These are phyloP conservation scores for Micractinium sp. DNA, from an alignment of 139 green algal species.

Conservation along the genomic window DNA sequence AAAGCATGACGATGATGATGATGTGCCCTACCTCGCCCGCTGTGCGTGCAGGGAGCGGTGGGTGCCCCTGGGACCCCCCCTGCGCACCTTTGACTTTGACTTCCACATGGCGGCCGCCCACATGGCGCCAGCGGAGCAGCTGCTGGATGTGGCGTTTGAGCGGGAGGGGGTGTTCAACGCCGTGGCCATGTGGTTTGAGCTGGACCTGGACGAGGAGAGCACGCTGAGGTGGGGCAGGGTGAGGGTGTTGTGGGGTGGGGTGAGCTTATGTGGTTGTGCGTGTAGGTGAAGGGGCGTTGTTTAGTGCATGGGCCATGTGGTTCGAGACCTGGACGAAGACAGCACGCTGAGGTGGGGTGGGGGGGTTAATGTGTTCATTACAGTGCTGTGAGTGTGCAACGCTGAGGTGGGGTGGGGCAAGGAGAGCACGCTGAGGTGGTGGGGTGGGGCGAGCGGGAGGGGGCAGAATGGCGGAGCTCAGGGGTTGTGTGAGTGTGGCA, in stretches of 20 bases:
- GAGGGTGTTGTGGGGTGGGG: no score
- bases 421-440: slow-evolving; percentile 44
- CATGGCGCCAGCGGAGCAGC: slow-evolving; percentile 47
- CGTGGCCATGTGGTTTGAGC: slow-evolving; percentile 85
- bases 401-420: slow-evolving; percentile 42
- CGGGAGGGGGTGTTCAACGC: slow-evolving; percentile 68
- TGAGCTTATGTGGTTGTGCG: no score
- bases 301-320: slow-evolving; percentile 84
- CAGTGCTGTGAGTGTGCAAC: no score
- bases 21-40: no score
- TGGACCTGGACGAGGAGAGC: slow-evolving; percentile 72
- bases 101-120: slow-evolving; percentile 64
- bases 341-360: no score
- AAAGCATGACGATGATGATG: no score
- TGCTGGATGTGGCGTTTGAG: slow-evolving; percentile 3
- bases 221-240: slow-evolving; percentile 28
- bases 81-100: slow-evolving; percentile 72
- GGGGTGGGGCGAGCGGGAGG: no score
- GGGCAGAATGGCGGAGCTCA: no score
- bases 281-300: slow-evolving; percentile 53
- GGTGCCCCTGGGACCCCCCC: slow-evolving; percentile 53
- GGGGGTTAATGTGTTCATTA: no score
- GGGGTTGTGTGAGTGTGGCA: no score
- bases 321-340: no score
- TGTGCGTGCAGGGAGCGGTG: slow-evolving; percentile 51